These are phyloP conservation scores for Cutaneotrichosporon sp. DNA, from an alignment of 1,284 basidiomycete genomes.

Conservation along the genomic window DNA sequence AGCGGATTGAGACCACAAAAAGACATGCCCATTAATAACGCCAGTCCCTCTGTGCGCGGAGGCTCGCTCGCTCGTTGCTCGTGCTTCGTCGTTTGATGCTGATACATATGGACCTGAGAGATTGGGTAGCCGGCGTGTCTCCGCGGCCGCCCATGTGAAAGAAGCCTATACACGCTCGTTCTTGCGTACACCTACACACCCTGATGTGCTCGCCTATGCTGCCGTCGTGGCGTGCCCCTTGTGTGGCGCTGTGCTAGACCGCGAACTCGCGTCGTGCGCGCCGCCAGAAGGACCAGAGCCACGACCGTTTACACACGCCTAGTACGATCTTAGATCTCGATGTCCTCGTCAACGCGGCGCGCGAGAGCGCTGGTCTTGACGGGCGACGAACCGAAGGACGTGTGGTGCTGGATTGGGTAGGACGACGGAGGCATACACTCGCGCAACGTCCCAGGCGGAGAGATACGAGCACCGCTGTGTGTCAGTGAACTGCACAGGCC, in stretches of 20 bases:
- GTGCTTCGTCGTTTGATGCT: constrained; percentile 5
- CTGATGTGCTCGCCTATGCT: not conserved
- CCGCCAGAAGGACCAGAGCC: not conserved
- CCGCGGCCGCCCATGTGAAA: not conserved
- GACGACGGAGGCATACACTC: constrained; percentile 40
- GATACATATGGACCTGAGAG: constrained; percentile 11
- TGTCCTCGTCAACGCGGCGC: constrained; percentile 44
- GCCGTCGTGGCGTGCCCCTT: constrained; percentile 4
- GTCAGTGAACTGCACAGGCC: not conserved
- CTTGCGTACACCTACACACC: constrained; percentile 5
- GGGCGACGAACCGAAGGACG: constrained; percentile 42
- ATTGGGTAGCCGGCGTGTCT: constrained; percentile 2
- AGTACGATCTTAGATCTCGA: constrained; percentile 20
- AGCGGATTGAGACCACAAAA: not conserved
- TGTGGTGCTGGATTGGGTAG: constrained; percentile 45
- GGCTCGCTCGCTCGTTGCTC: not conserved
- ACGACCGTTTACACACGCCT: not conserved
- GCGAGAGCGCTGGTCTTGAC: constrained; percentile 51
- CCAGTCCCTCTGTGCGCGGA: not conserved
- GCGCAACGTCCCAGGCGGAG: constrained; percentile 43
- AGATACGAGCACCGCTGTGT: constrained; percentile 37
- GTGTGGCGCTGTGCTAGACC: constrained; percentile 2
- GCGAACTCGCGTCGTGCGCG: constrained; percentile 1
- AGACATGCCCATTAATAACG: not conserved
- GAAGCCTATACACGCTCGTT: constrained; percentile 12